Evolutionary conservation across 2,329 filamentous ascomycete species (phyloP).

Genomic region (Neocucurbitaria cava): DNA sequence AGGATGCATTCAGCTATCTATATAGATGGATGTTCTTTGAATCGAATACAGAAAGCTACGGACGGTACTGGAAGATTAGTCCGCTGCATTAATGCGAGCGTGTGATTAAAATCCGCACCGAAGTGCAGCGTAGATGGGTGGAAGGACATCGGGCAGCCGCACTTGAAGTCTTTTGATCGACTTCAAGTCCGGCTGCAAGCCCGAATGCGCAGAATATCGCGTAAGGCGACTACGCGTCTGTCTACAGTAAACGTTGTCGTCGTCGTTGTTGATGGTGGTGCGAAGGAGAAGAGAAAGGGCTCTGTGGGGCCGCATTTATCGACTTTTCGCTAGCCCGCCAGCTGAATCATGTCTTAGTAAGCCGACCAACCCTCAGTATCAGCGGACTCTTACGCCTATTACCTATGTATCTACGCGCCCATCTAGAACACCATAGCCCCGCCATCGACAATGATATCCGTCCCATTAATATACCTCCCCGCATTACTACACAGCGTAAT

Average conservation of each 20-base stretch:
- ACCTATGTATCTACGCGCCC: neutral
- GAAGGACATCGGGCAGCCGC: constrained; percentile 10
- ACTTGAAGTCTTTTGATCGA: constrained; percentile 5
- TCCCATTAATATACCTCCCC: constrained; percentile 72
- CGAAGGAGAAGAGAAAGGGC: neutral
- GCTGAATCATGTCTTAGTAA: neutral
- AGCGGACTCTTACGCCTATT: too few relatives aligned
- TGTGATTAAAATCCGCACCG: neutral
- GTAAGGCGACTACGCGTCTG: neutral
- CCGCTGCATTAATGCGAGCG: neutral
- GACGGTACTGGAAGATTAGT: neutral
- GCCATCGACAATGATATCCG: constrained; percentile 71
- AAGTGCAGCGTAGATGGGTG: neutral
- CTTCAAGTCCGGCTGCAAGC: constrained; percentile 23
- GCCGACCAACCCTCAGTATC: too few relatives aligned
- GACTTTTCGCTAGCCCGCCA: neutral
- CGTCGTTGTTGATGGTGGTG: too few relatives aligned
- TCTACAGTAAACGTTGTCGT: neutral
- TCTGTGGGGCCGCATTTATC: neutral
- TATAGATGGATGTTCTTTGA: neutral
- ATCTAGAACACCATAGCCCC: constrained; percentile 44
- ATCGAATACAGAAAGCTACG: neutral
- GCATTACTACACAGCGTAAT: constrained; percentile 67
- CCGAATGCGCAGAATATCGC: neutral
- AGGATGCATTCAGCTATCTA: neutral